These are phyloP conservation scores for Tricholoma hemisulphureum DNA, from an alignment of 768 basidiomycete species.

Conservation along the genomic window DNA sequence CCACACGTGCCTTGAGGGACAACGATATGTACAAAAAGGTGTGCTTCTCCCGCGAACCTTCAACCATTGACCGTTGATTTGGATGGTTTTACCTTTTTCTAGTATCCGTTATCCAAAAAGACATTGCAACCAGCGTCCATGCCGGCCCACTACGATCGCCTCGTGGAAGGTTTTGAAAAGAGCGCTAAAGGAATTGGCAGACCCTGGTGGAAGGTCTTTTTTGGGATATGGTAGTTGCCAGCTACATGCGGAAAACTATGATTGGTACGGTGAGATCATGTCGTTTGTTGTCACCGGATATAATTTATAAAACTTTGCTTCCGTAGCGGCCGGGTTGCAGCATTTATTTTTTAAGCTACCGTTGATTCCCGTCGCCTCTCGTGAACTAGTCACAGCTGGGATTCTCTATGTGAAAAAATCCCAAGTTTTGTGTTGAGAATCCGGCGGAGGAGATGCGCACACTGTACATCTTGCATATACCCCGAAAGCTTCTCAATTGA, in stretches of 20 bases:
- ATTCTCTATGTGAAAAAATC: conserved; percentile 8
- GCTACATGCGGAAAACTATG: not conserved
- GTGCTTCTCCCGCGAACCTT: conserved; percentile 34
- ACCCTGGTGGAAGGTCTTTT: conserved; percentile 84
- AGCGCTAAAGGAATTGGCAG: conserved; percentile 73
- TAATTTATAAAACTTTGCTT: too few relatives aligned
- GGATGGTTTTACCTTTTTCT: conserved; percentile 15
- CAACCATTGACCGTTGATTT: conserved; percentile 7
- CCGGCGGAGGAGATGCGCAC: not conserved
- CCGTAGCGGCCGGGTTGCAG: not conserved
- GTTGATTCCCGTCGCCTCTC: conserved; percentile 6
- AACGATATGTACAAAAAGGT: conserved; percentile 63
- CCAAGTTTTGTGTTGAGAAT: not conserved
- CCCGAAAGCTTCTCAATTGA: not conserved
- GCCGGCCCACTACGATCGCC: conserved; percentile 70
- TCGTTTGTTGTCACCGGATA: not conserved
- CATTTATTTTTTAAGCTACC: not conserved
- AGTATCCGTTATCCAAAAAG: conserved; percentile 69
- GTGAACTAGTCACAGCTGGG: not conserved
- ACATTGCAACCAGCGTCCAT: conserved; percentile 67
- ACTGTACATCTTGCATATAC: too few relatives aligned
- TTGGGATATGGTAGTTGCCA: conserved; percentile 73
- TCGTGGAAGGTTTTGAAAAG: conserved; percentile 73
- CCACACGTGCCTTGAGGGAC: conserved; percentile 53
- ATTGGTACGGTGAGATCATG: conserved; percentile 1